These are phyloP conservation scores for Pyricularia pennisetigena DNA, from an alignment of 2,329 filamentous ascomycete genomes.

Conservation along the genomic window DNA sequence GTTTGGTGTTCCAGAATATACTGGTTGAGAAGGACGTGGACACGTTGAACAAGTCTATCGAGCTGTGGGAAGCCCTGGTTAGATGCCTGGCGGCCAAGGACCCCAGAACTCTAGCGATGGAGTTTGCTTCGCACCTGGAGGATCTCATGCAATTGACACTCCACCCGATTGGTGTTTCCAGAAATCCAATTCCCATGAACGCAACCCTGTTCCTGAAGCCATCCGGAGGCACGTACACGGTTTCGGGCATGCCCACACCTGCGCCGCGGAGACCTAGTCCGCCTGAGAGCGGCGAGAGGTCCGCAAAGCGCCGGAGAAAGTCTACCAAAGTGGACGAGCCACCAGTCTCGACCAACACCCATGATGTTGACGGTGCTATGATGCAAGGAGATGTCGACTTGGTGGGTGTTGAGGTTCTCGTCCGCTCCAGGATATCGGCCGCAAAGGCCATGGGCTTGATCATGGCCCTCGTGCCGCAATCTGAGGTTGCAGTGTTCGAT, in stretches of 20 bases:
- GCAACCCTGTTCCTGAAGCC: conserved; percentile 82
- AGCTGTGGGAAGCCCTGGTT: conserved; percentile 78
- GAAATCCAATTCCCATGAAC: conserved; percentile 90
- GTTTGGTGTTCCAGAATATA: conserved; percentile 90
- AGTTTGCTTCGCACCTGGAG: conserved; percentile 67
- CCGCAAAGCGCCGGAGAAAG: conserved; percentile 69
- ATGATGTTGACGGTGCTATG: conserved; percentile 97
- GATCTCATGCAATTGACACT: conserved; percentile 78
- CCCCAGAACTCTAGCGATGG: conserved; percentile 54
- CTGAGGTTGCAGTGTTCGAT: conserved; percentile 53
- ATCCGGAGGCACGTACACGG: conserved; percentile 73
- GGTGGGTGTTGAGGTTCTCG: conserved; percentile 78
- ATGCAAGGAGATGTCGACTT: conserved; percentile 94
- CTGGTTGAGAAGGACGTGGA: conserved; percentile 83
- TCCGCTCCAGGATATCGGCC: conserved; percentile 81
- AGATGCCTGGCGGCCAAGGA: conserved; percentile 51
- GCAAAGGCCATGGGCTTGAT: conserved; percentile 79
- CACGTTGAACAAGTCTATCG: conserved; percentile 71
- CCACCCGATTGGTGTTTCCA: conserved; percentile 84
- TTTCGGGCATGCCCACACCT: conserved; percentile 29
- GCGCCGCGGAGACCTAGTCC: conserved; percentile 37
- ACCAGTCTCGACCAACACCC: conserved; percentile 53
- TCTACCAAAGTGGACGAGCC: conserved; percentile 72
- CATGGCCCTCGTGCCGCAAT: conserved; percentile 65
- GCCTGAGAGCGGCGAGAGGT: conserved; percentile 47